These are phyloP conservation scores for Eimeria sp. DNA, from an alignment of 169 alveolate species.

Conservation along the genomic window DNA sequence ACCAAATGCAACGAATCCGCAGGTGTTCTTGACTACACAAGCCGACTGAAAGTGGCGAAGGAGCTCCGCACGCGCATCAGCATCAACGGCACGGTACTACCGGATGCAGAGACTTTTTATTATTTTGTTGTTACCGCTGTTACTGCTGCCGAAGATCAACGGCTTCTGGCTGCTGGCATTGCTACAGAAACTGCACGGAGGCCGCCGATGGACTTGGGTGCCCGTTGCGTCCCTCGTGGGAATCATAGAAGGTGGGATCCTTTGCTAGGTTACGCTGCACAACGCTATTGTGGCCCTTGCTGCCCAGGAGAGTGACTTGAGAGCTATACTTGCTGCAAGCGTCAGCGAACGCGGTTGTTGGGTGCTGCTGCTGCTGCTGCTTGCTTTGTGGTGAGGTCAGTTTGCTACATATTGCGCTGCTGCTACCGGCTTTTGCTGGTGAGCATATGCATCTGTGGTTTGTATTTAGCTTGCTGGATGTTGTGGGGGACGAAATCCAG, in stretches of 20 bases:
- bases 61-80: not conserved
- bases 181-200: slow-evolving; percentile 34
- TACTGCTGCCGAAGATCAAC: slow-evolving; percentile 32
- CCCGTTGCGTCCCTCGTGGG: slow-evolving; percentile 1
- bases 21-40: not conserved
- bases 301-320: not conserved
- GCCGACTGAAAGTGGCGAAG: not conserved
- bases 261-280: slow-evolving; percentile 16
- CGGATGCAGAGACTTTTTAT: not conserved
- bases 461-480: not conserved
- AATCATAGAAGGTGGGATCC: slow-evolving; percentile 11
- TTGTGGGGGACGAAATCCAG: not conserved
- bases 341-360: not conserved
- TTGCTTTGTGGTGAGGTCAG: not conserved
- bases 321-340: not conserved
- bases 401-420: not conserved
- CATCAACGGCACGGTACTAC: not conserved
- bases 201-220: slow-evolving; percentile 19
- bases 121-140: slow-evolving; percentile 1
- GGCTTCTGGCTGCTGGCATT: slow-evolving; percentile 39
- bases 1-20: not conserved
- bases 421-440: not conserved
- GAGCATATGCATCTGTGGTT: not conserved
- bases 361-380: slow-evolving; percentile 33
- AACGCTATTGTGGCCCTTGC: not conserved